A percentile compares a stretch with the other conserved stretches of the same genome.
These are phyloP conservation scores for Botrytis porri DNA, from an alignment of 2,329 filamentous ascomycete species.

Conservation along the genomic window DNA sequence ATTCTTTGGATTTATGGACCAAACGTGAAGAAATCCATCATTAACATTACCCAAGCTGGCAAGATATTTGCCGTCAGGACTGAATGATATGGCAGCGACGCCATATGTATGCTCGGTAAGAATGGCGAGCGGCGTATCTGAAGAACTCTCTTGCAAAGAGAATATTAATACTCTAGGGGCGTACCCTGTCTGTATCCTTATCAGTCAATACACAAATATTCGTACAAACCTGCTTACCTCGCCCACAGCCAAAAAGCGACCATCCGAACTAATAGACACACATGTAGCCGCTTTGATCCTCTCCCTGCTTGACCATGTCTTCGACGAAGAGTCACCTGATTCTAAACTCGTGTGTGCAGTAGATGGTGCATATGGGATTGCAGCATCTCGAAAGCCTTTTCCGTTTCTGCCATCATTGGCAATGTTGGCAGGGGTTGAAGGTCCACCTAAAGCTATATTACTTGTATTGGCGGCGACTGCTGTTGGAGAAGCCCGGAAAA, in stretches of 20 bases:
- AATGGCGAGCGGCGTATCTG: constrained; percentile 77
- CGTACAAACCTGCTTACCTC: constrained; percentile 55
- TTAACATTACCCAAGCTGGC: constrained; percentile 86
- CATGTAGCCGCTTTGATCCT: constrained; percentile 93
- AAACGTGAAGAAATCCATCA: constrained; percentile 91
- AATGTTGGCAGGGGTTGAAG: constrained; percentile 53
- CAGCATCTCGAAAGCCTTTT: constrained; percentile 48
- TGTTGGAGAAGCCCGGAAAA: constrained; percentile 82
- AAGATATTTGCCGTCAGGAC: constrained; percentile 77
- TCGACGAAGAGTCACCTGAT: constrained; percentile 64
- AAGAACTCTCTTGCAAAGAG: constrained; percentile 73
- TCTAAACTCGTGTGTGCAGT: constrained; percentile 43
- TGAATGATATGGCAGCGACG: constrained; percentile 86
- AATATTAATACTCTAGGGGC: constrained; percentile 89
- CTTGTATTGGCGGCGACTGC: constrained; percentile 61
- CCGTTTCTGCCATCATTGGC: constrained; percentile 62
- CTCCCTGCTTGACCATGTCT: constrained; percentile 84
- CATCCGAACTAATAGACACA: constrained; percentile 82
- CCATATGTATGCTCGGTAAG: constrained; percentile 89
- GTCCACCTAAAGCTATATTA: constrained; percentile 52
- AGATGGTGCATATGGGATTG: constrained; percentile 38
- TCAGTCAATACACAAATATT: constrained; percentile 30
- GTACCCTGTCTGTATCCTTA: constrained; percentile 68
- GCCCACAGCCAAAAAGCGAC: constrained; percentile 83
- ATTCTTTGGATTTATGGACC: constrained; percentile 79